phyloP scores from a whole-genome alignment of 176 grass and related monocot species.

The Dactylis glomerata region DNA sequence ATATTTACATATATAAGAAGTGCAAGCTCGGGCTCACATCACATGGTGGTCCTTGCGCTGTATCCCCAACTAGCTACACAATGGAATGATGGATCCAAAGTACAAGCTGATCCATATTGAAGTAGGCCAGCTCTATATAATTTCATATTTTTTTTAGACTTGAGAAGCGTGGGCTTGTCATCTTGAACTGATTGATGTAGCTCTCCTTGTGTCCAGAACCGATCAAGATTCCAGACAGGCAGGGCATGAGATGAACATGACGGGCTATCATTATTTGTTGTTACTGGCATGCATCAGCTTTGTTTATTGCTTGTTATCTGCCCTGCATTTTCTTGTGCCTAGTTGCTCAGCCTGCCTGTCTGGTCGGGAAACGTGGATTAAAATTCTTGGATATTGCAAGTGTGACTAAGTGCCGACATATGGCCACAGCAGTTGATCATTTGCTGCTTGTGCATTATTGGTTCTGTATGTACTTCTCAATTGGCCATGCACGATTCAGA shows the following conservation, averaged over 20 bases:
- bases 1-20: neutral
- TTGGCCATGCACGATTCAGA: neutral
- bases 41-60: neutral
- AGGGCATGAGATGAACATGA: neutral
- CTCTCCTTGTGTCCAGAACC: constrained; percentile 1
- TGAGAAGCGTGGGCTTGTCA: constrained; percentile 3
- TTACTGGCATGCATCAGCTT: too few species aligned
- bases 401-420: neutral
- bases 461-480: too few species aligned
- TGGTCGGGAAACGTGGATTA: neutral
- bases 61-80: neutral
- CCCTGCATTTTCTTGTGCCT: neutral
- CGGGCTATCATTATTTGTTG: too few species aligned
- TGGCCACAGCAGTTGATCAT: neutral
- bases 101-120: neutral
- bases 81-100: neutral
- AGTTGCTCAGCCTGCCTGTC: neutral
- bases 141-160: neutral
- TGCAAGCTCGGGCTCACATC: neutral
- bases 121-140: neutral
- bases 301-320: neutral
- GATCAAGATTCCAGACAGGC: constrained; percentile 5
- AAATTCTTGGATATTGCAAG: neutral
- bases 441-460: neutral
- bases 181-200: neutral